These are phyloP conservation scores for Boletus pseudo-olivaceus DNA, from an alignment of 768 basidiomycete species.

Conservation along the genomic window DNA sequence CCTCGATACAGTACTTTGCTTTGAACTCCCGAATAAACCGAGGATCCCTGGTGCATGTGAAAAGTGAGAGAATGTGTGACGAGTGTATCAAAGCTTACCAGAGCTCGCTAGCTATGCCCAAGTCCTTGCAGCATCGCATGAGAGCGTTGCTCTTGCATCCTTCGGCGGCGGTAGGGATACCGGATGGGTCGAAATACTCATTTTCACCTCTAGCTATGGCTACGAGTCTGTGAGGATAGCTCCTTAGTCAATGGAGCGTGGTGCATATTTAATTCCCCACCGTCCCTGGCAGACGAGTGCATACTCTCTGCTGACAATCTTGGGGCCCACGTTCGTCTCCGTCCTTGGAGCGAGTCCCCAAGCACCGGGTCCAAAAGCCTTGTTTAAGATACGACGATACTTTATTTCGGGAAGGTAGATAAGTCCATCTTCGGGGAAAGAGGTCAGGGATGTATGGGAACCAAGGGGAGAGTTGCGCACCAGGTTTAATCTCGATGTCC, in stretches of 20 bases:
- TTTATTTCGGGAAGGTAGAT: slow-evolving; percentile 97
- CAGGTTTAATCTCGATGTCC: slow-evolving; percentile 94
- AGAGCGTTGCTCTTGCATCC: slow-evolving; percentile 95
- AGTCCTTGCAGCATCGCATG: slow-evolving; percentile 96
- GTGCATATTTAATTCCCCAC: slow-evolving; percentile 38
- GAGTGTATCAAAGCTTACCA: slow-evolving; percentile 53
- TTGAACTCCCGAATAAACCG: slow-evolving; percentile 95
- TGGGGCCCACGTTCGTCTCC: slow-evolving; percentile 86
- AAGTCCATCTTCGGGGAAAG: slow-evolving; percentile 65
- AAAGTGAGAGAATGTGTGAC: neutral
- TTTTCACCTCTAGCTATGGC: slow-evolving; percentile 93
- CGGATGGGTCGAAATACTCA: slow-evolving; percentile 89
- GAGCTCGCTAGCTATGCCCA: slow-evolving; percentile 93
- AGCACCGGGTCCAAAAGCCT: slow-evolving; percentile 92
- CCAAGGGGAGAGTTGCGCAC: slow-evolving; percentile 38
- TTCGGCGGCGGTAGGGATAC: slow-evolving; percentile 91
- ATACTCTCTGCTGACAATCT: slow-evolving; percentile 89
- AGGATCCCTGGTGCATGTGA: slow-evolving; percentile 67
- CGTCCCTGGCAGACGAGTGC: slow-evolving; percentile 90
- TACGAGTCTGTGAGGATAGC: slow-evolving; percentile 57
- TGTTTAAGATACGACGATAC: slow-evolving; percentile 87
- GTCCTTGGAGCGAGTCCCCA: slow-evolving; percentile 96
- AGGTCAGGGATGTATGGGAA: neutral
- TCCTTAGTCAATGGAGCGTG: neutral
- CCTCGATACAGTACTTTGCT: slow-evolving; percentile 73